Evolutionary conservation across 441 rosid genomes (phyloP), one percentile per base, ranked within the genome.

Genomic region (Gossypium trilobum): DNA sequence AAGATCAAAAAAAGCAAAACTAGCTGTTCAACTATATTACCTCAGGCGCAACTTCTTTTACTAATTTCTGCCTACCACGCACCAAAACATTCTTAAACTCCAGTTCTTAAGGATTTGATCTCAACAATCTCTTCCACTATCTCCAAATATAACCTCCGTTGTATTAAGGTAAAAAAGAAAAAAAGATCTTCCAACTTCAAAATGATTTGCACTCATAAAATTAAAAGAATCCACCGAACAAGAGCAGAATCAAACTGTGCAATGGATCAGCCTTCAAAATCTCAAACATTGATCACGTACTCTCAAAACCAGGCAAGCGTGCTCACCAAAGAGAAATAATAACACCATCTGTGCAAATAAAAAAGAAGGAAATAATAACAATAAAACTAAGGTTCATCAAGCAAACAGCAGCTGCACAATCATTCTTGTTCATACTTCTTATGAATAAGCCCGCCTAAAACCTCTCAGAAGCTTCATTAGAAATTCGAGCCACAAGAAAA

Each of bases 401-500:
- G 46, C 71, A 50, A 68, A 68, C 62, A 77, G 80, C 82, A 74
- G 81, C 82, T 74, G 85, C 70, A 80, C 79, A 79, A 74, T 63
- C 63, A 31, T 73, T 71, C 79, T 83, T 77, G 75, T 72, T 81
- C 62, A 70, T 72, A 77, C 64, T 80, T 80, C 73, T 13, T 66
- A 62, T 67, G 77, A 71, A 69, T 82, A 82, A 83, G 84, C 84
- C 85, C 1, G 72, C 67, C 63, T 58, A 68, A 33, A 78, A 22
- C 71, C 74, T 81, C 77, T 77, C 79, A 77, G 78, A 85, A 78
- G 90, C 88, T 88, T 88, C 85, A 54, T 25, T 77, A 42, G 64
- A 75, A 79, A 77, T 77, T 65, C 86, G 82, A 85, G 77, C 82
- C 82, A 79, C 86, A 83, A 82, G 81, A 78, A 81, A 79, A 80